A percentile compares a stretch with the other conserved stretches of the same genome.
These are phyloP conservation scores for Syzygium aqueum DNA, from an alignment of 345 rosid species.

Conservation along the genomic window DNA sequence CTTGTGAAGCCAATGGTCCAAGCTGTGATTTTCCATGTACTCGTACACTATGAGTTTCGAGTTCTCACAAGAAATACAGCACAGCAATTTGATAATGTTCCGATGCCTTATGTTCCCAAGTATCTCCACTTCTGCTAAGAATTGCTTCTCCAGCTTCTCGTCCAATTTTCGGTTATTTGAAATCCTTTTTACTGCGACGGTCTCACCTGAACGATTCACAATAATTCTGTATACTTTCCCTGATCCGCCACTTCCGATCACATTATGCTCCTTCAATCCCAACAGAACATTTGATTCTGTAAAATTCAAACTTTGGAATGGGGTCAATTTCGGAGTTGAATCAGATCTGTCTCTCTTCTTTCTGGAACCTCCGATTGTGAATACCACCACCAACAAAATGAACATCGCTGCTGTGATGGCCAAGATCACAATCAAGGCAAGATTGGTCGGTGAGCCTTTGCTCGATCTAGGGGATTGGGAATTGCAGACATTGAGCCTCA, in stretches of 20 bases:
- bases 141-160: constrained; percentile 33
- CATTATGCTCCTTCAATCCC: constrained; percentile 32
- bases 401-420: constrained; percentile 2
- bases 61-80: constrained; percentile 43
- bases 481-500: constrained; percentile 23
- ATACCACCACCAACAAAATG: constrained; percentile 5
- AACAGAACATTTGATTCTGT: constrained; percentile 23
- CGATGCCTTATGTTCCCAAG: constrained; percentile 38
- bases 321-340: constrained; percentile 29
- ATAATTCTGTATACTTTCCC: constrained; percentile 45
- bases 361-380: constrained; percentile 4
- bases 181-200: constrained; percentile 48
- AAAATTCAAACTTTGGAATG: constrained; percentile 42
- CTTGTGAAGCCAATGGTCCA: constrained; percentile 45
- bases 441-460: constrained; percentile 2
- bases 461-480: constrained; percentile 4
- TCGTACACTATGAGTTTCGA: constrained; percentile 57
- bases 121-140: constrained; percentile 39
- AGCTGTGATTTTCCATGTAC: constrained; percentile 53
- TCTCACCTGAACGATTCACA: constrained; percentile 6
- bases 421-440: constrained; percentile 4
- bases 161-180: constrained; percentile 26
- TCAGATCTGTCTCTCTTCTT: constrained; percentile 6
- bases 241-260: constrained; percentile 60
- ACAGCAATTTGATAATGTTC: constrained; percentile 51